Base-by-base conservation (phyloP, 192 early-diverging fungal genomes). In the Backusella tarrabulga region DNA sequence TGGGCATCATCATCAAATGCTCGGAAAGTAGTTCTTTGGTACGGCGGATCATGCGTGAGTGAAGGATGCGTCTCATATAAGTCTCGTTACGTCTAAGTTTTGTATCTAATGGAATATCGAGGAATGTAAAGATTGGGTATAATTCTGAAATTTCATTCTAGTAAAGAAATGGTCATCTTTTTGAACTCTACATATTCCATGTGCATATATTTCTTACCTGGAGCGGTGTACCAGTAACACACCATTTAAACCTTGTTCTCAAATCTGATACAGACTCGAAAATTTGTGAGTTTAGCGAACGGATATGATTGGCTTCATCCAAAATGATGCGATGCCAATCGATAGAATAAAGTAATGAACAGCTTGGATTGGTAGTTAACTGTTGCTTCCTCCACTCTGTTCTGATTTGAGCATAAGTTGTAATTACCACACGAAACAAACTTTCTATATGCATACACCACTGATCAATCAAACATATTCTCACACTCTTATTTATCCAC, bases 151-250 rank as follows among this genome's bases (percentile, higher is more conserved):
- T 21, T 29, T 79, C 42, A 38, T 79, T 79, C 71, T 77, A 72
- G 11, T n/a, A 72, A 17, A 54, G 6, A 71, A 29, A 72, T 4
- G n/a, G 21, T 40, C 36, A 36, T 70, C 12, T 72, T 44, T 21
- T 44, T 72, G 15, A 44, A 19, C 15, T 17, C 12, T 44, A 44
- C 42, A 60, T 26, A 29, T 19, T 35, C 12, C 8, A 32, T 32
- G 32, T 2, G 32, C 3, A 32, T 32, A 32, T 32, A 32, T 68
- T 15, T 68, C 7, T 36, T 77, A 77, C 76, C 70, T 79, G 77
- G 29, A 79, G 32, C 12, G 77, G 77, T 23, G 77, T 79, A 29
- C 77, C 77, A 21, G 77, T 67, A 19, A 79, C 19, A 74, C 77
- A 79, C 77, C 77, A 79, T 54, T 34, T 32, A 50, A 42, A 74